Conservation (phyloP, 345 rosid species). For the Pseudoturritis turrita region DNA sequence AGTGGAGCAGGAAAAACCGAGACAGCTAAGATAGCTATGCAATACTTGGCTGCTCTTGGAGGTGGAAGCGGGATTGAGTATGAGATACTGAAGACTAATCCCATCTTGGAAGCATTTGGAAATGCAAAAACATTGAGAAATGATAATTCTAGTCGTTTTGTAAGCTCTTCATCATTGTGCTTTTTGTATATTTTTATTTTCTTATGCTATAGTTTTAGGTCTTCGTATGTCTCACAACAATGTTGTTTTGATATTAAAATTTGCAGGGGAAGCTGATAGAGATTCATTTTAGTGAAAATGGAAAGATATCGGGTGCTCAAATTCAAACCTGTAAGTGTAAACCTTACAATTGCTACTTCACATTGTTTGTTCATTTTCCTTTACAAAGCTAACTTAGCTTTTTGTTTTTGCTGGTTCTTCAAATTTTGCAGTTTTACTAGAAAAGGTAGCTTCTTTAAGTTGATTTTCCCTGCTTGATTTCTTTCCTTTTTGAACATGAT, state of each 20-base stretch:
- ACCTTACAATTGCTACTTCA: background rate
- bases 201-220: background rate
- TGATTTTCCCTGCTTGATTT: constrained; percentile 17
- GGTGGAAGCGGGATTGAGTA: constrained; percentile 98
- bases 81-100: constrained; percentile 96
- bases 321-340: constrained; percentile 88
- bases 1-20: constrained; percentile 99
- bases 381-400: constrained; percentile 33
- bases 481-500: constrained; percentile 1
- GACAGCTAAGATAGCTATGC: constrained; percentile 99
- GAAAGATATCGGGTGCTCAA: constrained; percentile 98
- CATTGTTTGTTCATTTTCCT: constrained; percentile 2
- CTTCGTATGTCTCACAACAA: background rate
- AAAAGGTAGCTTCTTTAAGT: constrained; percentile 66
- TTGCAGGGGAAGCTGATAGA: constrained; percentile 92
- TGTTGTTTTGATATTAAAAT: constrained; percentile 18
- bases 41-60: constrained; percentile 98
- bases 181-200: background rate
- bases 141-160: constrained; percentile 99
- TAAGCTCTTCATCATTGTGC: constrained; percentile 48
- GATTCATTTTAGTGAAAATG: constrained; percentile 92
- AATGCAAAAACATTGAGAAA: constrained; percentile 95
- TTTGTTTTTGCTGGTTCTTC: constrained; percentile 27
- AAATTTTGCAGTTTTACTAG: constrained; percentile 76
- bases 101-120: constrained; percentile 97